Evolutionary conservation across 2,329 filamentous ascomycete species (phyloP).

Genomic region (Fusarium haematococcum): DNA sequence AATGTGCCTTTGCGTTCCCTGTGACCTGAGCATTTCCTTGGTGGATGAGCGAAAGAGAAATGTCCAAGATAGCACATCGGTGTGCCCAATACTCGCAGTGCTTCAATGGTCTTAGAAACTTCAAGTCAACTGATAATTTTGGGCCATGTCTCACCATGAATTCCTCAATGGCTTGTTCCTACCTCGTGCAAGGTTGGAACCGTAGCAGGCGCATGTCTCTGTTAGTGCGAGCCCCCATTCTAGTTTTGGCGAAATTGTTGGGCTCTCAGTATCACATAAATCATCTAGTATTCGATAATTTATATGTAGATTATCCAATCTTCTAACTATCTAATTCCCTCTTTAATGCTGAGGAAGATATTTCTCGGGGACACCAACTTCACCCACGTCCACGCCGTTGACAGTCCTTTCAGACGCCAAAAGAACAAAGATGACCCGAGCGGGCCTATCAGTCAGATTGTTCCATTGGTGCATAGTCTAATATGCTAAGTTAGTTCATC

Average conservation of each 20-base stretch:
- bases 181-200: background rate
- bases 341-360: background rate
- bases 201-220: background rate
- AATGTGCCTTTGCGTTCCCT: background rate
- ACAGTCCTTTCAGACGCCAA: background rate
- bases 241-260: background rate
- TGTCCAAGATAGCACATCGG: background rate
- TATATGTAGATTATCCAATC: background rate
- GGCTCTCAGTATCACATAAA: background rate
- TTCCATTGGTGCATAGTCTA: background rate
- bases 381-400: background rate
- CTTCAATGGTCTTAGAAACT: background rate
- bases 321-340: background rate
- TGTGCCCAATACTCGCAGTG: background rate
- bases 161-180: no score
- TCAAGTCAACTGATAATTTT: no score
- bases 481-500: background rate
- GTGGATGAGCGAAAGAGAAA: background rate
- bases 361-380: background rate
- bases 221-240: no score
- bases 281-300: background rate
- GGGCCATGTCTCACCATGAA: no score
- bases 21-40: background rate
- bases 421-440: background rate
- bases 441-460: background rate